Evolutionary conservation across 768 basidiomycete genomes (phyloP).

Genomic region (Xerocomus brunneocitrinus): DNA sequence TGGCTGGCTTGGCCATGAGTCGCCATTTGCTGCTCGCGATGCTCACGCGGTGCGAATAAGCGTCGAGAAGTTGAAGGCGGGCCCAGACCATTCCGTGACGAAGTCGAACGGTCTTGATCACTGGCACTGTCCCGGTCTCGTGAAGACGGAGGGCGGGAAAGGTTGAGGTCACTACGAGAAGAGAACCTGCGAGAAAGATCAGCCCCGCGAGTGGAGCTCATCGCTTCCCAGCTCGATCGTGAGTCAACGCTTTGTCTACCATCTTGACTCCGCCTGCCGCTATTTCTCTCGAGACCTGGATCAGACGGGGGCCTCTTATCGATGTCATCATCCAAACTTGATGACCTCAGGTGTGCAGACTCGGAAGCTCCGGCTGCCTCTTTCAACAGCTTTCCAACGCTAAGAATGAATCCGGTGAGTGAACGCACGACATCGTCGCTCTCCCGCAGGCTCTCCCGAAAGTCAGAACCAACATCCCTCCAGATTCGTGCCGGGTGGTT

Average conservation of each 20-base stretch:
- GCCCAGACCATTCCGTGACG: constrained; percentile 18
- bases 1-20: constrained; percentile 12
- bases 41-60: constrained; percentile 55
- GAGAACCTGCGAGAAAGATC: constrained; percentile 27
- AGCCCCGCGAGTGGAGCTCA: constrained; percentile 15
- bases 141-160: constrained; percentile 24
- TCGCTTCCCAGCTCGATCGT: constrained; percentile 43
- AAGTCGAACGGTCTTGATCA: constrained; percentile 25
- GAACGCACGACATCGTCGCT: constrained; percentile 78
- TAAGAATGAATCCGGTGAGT: constrained; percentile 72
- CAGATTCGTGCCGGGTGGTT: constrained; percentile 54
- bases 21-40: constrained; percentile 39
- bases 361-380: constrained; percentile 41
- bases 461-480: constrained; percentile 66
- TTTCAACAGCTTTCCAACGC: constrained; percentile 63
- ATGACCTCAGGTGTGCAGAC: constrained; percentile 41
- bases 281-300: constrained; percentile 31
- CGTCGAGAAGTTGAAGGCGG: constrained; percentile 42
- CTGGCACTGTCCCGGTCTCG: constrained; percentile 23
- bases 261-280: constrained; percentile 49
- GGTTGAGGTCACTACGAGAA: constrained; percentile 20
- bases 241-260: constrained; percentile 51
- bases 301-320: constrained; percentile 34
- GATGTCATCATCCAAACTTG: constrained; percentile 52
- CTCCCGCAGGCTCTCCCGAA: constrained; percentile 62